phyloP scores from a whole-genome alignment of 768 basidiomycete species.

The Boletus coccyginus region DNA sequence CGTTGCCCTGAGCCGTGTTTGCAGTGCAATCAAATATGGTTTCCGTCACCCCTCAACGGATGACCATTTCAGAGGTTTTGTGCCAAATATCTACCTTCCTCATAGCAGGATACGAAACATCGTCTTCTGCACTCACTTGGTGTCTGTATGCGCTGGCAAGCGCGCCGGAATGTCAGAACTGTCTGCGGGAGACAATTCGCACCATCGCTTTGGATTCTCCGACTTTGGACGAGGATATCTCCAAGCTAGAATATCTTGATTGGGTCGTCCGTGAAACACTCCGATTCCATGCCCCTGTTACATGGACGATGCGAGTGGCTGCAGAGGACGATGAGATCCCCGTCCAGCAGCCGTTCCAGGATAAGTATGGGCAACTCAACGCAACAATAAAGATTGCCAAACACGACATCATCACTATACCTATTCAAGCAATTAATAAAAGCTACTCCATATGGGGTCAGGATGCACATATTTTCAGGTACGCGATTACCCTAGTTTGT shows the following conservation, averaged over 20 bases:
- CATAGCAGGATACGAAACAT: constrained; percentile 64
- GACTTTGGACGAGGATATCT: constrained; percentile 29
- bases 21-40: constrained; percentile 60
- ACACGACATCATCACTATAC: constrained; percentile 58
- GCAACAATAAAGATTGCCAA: constrained; percentile 39
- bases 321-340: constrained; percentile 51
- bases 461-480: constrained; percentile 62
- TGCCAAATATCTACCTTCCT: constrained; percentile 67
- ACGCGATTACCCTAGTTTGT: constrained; percentile 27
- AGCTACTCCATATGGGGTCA: constrained; percentile 56
- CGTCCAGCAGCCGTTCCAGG: constrained; percentile 34
- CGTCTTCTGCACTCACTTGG: constrained; percentile 58
- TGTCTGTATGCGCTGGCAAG: constrained; percentile 55
- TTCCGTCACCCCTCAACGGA: constrained; percentile 41
- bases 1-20: neutral
- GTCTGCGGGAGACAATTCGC: constrained; percentile 45
- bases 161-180: constrained; percentile 42
- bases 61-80: constrained; percentile 56
- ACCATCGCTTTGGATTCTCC: constrained; percentile 21
- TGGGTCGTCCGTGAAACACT: constrained; percentile 58
- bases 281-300: constrained; percentile 54
- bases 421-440: constrained; percentile 60
- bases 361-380: constrained; percentile 31
- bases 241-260: constrained; percentile 55
- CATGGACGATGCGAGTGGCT: constrained; percentile 57